Percentiles rank a stretch among this genome's conserved stretches.
Conservation (phyloP, 2,329 filamentous ascomycete genomes). For the Xylariaceae sp. region DNA sequence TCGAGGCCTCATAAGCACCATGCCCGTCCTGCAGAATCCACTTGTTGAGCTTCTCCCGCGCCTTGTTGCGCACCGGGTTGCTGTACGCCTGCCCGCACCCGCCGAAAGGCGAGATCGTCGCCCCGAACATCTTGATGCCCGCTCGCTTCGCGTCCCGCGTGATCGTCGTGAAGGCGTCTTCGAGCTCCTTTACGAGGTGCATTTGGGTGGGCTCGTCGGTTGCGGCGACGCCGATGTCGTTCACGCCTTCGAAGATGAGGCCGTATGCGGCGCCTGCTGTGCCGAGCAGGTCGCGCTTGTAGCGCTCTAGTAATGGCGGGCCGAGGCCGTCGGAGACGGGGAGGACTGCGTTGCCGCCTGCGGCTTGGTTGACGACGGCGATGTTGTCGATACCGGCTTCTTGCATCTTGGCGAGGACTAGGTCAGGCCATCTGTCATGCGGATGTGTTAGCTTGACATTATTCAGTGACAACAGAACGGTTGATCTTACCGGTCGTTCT, state of each 20-base stretch:
- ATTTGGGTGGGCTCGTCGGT: slow-evolving; percentile 43
- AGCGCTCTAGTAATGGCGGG: slow-evolving; percentile 53
- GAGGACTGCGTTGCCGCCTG: slow-evolving; percentile 63
- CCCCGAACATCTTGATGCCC: slow-evolving; percentile 54
- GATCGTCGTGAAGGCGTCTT: slow-evolving; percentile 56
- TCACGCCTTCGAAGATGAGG: slow-evolving; percentile 64
- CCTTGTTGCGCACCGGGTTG: slow-evolving; percentile 48
- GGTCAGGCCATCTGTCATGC: slow-evolving; percentile 48
- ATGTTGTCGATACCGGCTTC: slow-evolving; percentile 44
- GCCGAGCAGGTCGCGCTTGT: slow-evolving; percentile 59
- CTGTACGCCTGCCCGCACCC: slow-evolving; percentile 50
- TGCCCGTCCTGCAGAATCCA: slow-evolving; percentile 50
- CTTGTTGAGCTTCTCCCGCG: slow-evolving; percentile 52
- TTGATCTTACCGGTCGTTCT: slow-evolving; percentile 47
- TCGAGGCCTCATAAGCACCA: slow-evolving; percentile 52
- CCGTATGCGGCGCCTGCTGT: slow-evolving; percentile 54
- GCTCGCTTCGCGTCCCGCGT: slow-evolving; percentile 47
- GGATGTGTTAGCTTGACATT: background rate
- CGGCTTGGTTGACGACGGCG: slow-evolving; percentile 59
- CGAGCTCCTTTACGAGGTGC: slow-evolving; percentile 45
- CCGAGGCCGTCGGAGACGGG: slow-evolving; percentile 51
- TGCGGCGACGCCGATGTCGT: slow-evolving; percentile 56
- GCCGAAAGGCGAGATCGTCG: slow-evolving; percentile 61
- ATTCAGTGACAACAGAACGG: too few species aligned
- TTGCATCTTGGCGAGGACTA: slow-evolving; percentile 49